Percentiles rank a stretch among this genome's conserved stretches.
phyloP scores from a whole-genome alignment of 1,284 basidiomycete genomes.

The Ceratobasidium sp. region DNA sequence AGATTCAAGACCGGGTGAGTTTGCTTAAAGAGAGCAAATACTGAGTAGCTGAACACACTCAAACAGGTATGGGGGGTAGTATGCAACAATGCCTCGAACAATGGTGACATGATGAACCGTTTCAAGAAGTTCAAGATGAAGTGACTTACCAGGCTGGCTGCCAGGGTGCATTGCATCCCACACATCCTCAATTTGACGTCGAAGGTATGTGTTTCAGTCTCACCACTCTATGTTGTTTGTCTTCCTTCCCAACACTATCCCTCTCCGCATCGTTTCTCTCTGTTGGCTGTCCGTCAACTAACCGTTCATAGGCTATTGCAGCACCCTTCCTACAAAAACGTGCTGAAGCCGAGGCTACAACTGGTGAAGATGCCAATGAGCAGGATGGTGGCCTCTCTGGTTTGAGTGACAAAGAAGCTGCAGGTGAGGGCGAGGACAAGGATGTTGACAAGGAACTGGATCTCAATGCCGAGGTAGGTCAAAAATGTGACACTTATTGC shows the following conservation, averaged over 20 bases:
- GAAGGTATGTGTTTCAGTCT: not conserved
- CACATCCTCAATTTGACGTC: not conserved
- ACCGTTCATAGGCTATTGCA: not conserved
- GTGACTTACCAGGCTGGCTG: not conserved
- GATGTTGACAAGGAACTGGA: too few relatives aligned
- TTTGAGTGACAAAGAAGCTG: too few relatives aligned
- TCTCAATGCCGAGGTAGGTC: too few relatives aligned
- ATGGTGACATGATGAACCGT: not conserved
- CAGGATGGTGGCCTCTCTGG: too few relatives aligned
- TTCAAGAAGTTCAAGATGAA: not conserved
- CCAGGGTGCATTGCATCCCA: not conserved
- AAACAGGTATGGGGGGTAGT: constrained; percentile 15
- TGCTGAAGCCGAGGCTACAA: too few relatives aligned
- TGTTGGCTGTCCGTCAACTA: too few relatives aligned
- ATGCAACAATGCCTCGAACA: not conserved
- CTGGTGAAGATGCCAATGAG: too few relatives aligned
- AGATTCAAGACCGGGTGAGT: constrained; percentile 1
- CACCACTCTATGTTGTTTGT: too few relatives aligned
- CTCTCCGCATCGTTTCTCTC: too few relatives aligned
- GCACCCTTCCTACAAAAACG: not conserved
- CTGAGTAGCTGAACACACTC: not conserved
- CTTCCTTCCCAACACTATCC: too few relatives aligned
- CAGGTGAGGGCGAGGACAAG: too few relatives aligned
- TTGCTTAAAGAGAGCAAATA: not conserved
- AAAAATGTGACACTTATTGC: too few relatives aligned